These are phyloP conservation scores for Fraxinus floribunda DNA, from an alignment of 305 asterid species.

Conservation along the genomic window DNA sequence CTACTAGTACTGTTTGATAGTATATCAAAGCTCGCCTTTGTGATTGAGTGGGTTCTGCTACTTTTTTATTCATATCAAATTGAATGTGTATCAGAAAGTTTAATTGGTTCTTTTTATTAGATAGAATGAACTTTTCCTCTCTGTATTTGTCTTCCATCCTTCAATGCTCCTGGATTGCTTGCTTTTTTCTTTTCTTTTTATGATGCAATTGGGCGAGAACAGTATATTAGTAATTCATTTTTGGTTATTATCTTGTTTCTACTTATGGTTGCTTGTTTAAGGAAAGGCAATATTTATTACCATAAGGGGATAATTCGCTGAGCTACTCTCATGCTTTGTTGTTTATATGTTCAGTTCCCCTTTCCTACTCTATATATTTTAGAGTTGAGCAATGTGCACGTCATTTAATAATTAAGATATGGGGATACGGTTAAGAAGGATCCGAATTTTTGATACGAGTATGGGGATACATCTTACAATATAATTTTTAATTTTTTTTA, in stretches of 20 bases:
- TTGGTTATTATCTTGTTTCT: not conserved
- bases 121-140: not conserved
- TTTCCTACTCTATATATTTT: not conserved
- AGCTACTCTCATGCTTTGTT: not conserved
- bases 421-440: not conserved
- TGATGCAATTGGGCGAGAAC: not conserved
- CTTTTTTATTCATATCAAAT: not conserved
- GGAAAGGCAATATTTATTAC: not conserved
- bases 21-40: not conserved
- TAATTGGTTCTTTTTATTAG: not conserved
- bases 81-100: not conserved
- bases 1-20: not conserved
- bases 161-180: not conserved
- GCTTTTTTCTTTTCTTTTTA: not conserved
- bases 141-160: not conserved
- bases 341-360: not conserved
- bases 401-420: not conserved
- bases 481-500: too few relatives aligned
- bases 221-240: not conserved
- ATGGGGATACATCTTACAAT: not conserved
- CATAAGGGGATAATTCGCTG: not conserved
- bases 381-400: not conserved
- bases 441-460: too few relatives aligned
- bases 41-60: not conserved
- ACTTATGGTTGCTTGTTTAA: not conserved